Base-by-base conservation (phyloP, 257 asterid genomes). In the Gynochthodes officinalis region DNA sequence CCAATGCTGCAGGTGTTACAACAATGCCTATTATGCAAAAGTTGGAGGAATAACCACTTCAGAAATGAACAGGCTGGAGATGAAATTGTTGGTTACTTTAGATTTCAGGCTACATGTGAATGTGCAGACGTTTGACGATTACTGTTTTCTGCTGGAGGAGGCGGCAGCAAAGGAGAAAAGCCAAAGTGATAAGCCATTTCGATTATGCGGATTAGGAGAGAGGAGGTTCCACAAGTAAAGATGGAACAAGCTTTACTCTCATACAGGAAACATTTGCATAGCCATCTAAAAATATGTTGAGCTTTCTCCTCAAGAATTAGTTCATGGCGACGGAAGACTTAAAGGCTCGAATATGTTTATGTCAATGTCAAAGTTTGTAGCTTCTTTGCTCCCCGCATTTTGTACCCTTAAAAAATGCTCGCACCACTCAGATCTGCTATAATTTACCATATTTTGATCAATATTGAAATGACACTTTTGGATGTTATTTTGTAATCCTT, bases 11-110 rank as follows among this genome's bases (percentile, higher is more conserved):
- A 83, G 87, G 73, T 83, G 87, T 71, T 80, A 80, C 73, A 80
- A 77, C 74, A 80, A 80, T 58, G 81, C 81, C 28, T 83, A 80
- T 68, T 83, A 83, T 70, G 87, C 87, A 7, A 80, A 80, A 69
- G 83, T 83, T 30, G 87, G 84, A 68, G 87, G 87, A 46, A 75
- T 83, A 63, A 77, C 62, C 40, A 83, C 84, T 13, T 25, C 69
- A 64, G 87, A 83, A 65, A 59, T 83, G 72, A 83, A 83, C 85
- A 83, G 53, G 74, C 52, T 83, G 78, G 87, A 83, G 78, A 75
- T 77, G 79, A 81, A 83, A 62, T 42, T 83, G 50, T 53, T 83
- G 81, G 46, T 32, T 2, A 53, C 75, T 23, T 63, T 80, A 64
- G 81, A 83, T 55, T 83, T 83, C 65, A 57, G 65, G 57, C 71